Percentiles rank a stretch among this genome's conserved stretches.
phyloP scores from a whole-genome alignment of 2,329 filamentous ascomycete species.

The Chaetomiaceae sp. region DNA sequence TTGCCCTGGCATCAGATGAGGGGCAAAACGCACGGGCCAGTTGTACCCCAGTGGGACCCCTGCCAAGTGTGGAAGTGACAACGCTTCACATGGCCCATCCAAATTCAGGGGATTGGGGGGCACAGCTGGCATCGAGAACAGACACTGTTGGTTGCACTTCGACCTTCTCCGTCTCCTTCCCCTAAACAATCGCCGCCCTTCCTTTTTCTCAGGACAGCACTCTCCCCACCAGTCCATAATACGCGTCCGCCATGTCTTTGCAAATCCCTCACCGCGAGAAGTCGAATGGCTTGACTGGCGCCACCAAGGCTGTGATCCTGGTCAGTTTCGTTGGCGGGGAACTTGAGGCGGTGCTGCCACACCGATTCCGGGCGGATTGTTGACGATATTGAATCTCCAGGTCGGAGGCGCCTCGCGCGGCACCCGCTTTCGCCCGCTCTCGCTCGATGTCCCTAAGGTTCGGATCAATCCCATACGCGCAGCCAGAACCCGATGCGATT shows the following conservation, averaged over 20 bases:
- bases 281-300: conserved; percentile 47
- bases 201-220: neutral
- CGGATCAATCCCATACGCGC: too few relatives aligned
- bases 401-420: conserved; percentile 93
- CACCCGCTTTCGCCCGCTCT: conserved; percentile 90
- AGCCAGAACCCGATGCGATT: neutral
- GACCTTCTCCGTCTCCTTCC: neutral
- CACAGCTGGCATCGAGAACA: neutral
- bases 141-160: neutral
- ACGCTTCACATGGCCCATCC: conserved; percentile 1
- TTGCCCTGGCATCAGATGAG: neutral
- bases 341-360: neutral
- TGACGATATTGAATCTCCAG: conserved; percentile 41
- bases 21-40: conserved; percentile 12
- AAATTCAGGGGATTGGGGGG: conserved; percentile 15
- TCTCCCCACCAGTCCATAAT: neutral
- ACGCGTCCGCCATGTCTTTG: conserved; percentile 43
- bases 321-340: conserved; percentile 45
- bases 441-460: conserved; percentile 93
- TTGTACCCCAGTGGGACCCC: conserved; percentile 8
- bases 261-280: conserved; percentile 50
- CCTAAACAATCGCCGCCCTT: neutral
- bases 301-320: conserved; percentile 92
- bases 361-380: conserved; percentile 6
- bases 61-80: conserved; percentile 7